A percentile compares a stretch with the other conserved stretches of the same genome.
These are phyloP conservation scores for Cardamine resedifolia DNA, from an alignment of 345 rosid species.

Conservation along the genomic window DNA sequence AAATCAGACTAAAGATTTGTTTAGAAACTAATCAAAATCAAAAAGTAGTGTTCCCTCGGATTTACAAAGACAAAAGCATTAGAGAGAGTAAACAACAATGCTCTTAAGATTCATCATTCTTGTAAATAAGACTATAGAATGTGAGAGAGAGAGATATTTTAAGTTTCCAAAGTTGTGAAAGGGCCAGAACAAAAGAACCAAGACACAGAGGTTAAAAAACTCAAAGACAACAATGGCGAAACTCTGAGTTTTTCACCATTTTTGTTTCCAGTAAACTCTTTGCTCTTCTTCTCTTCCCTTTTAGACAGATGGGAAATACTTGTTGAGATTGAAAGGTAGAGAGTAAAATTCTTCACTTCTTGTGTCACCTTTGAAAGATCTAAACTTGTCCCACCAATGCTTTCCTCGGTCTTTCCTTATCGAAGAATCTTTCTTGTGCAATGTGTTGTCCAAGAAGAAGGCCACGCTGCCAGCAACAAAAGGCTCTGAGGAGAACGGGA, in stretches of 20 bases:
- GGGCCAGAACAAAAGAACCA: conserved; percentile 28
- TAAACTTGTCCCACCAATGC: conserved; percentile 97
- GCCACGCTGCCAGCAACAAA: conserved; percentile 88
- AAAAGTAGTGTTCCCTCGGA: conserved; percentile 31
- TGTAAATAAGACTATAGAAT: conserved; percentile 33
- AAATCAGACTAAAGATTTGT: conserved; percentile 22
- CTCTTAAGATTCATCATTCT: conserved; percentile 32
- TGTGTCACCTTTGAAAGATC: conserved; percentile 65
- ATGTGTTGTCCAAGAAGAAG: conserved; percentile 77
- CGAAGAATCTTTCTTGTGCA: conserved; percentile 52
- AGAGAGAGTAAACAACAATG: conserved; percentile 27
- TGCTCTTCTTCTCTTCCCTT: conserved; percentile 22
- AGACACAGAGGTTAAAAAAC: conserved; percentile 8
- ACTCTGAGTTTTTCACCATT: conserved; percentile 19
- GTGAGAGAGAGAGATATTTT: conserved; percentile 23
- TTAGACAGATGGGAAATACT: conserved; percentile 92
- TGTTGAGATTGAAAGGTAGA: conserved; percentile 91
- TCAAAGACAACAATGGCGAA: conserved; percentile 18
- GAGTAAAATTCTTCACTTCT: conserved; percentile 93
- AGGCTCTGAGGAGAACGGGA: conserved; percentile 89
- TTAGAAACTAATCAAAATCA: conserved; percentile 31
- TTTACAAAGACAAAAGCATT: conserved; percentile 36
- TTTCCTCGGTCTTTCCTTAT: conserved; percentile 89
- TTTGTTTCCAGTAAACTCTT: conserved; percentile 22
- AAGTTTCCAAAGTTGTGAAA: conserved; percentile 24